Evolutionary conservation across 768 basidiomycete species (phyloP).

Genomic region (Hebeloma cylindrosporum): DNA sequence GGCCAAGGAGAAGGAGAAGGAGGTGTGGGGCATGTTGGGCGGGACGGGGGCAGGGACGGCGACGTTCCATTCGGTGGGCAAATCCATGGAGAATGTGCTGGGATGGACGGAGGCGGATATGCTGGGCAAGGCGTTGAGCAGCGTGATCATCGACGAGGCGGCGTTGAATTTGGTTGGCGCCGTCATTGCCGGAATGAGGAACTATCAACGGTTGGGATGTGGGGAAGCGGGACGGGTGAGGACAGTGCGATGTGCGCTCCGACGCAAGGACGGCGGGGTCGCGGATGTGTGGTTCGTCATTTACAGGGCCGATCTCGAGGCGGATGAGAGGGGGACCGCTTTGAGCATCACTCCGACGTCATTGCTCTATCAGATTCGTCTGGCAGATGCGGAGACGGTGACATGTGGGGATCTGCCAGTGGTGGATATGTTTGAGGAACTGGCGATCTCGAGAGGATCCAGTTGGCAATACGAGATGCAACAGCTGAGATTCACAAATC

Average conservation of each 20-base stretch:
- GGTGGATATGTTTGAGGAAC: constrained; percentile 66
- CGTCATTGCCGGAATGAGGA: constrained; percentile 18
- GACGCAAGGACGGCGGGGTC: constrained; percentile 35
- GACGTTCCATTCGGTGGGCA: constrained; percentile 50
- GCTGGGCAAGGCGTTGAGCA: constrained; percentile 46
- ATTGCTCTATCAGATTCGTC: constrained; percentile 39
- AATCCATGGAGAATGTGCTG: constrained; percentile 58
- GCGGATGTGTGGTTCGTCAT: constrained; percentile 29
- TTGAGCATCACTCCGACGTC: constrained; percentile 33
- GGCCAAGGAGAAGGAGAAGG: constrained; percentile 24
- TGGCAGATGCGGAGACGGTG: constrained; percentile 24
- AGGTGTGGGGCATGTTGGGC: constrained; percentile 59
- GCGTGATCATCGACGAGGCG: constrained; percentile 32
- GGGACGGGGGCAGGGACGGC: constrained; percentile 32
- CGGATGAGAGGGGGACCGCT: constrained; percentile 7
- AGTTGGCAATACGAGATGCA: constrained; percentile 96
- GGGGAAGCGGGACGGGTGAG: constrained; percentile 20
- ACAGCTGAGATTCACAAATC: constrained; percentile 60
- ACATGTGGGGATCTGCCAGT: constrained; percentile 10
- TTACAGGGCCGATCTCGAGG: constrained; percentile 29
- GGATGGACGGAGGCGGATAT: constrained; percentile 59
- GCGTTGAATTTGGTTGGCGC: constrained; percentile 25
- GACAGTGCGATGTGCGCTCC: constrained; percentile 36
- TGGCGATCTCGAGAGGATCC: constrained; percentile 63
- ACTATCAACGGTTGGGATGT: constrained; percentile 7